These are phyloP conservation scores for Ceriops decandra DNA, from an alignment of 345 rosid species.

Conservation along the genomic window DNA sequence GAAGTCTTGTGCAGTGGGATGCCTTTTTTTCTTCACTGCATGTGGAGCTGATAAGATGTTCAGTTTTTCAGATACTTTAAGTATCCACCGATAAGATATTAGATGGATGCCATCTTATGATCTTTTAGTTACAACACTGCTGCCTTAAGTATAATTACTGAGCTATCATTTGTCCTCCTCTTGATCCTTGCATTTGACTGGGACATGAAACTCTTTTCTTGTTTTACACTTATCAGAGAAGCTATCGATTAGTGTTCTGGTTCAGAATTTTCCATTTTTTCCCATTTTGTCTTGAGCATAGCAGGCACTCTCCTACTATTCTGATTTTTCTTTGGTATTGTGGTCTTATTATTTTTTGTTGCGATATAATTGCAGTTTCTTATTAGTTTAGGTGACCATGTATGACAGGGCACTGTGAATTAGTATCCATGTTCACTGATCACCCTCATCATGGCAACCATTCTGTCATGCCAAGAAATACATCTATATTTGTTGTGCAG, in stretches of 20 bases:
- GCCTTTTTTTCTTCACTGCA: too few species aligned
- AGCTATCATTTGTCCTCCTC: not conserved
- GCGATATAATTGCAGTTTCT: not conserved
- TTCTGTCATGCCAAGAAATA: not conserved
- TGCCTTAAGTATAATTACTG: conserved; percentile 1
- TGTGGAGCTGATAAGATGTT: too few species aligned
- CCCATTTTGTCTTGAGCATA: not conserved
- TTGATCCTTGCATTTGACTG: too few species aligned
- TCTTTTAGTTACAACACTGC: not conserved
- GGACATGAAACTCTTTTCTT: too few species aligned
- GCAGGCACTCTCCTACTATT: not conserved
- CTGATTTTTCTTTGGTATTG: not conserved
- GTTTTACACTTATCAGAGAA: too few species aligned
- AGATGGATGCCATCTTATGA: not conserved
- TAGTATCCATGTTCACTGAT: not conserved
- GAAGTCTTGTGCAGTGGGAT: too few species aligned
- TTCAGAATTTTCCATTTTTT: not conserved
- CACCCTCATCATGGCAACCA: not conserved
- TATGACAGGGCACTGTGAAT: not conserved
- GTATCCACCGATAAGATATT: not conserved
- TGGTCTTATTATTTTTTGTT: not conserved
- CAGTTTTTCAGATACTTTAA: not conserved
- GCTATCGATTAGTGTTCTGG: too few species aligned
- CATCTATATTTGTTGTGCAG: not conserved
- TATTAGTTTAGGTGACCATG: not conserved